These are phyloP conservation scores for Cryphonectria nitschkei DNA, from an alignment of 2,329 filamentous ascomycete genomes.

Conservation along the genomic window DNA sequence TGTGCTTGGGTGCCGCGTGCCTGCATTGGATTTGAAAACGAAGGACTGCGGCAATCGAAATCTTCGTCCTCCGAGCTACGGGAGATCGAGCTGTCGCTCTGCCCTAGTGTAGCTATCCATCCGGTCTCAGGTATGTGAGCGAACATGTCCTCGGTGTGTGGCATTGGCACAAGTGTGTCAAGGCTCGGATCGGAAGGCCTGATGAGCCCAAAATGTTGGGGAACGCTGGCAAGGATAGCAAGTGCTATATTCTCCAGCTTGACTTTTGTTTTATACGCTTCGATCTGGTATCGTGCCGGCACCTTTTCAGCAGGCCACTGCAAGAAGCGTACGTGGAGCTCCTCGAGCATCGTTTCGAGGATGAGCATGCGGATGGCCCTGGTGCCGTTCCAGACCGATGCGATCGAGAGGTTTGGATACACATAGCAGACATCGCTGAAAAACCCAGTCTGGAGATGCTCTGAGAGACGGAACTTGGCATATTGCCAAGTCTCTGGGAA, in stretches of 20 bases:
- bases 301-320: conserved; percentile 19
- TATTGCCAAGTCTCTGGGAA: conserved; percentile 49
- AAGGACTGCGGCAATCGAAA: conserved; percentile 38
- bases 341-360: conserved; percentile 51
- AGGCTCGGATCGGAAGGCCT: conserved; percentile 43
- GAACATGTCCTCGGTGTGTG: conserved; percentile 25
- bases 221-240: conserved; percentile 51
- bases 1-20: conserved; percentile 41
- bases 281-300: conserved; percentile 33
- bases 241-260: conserved; percentile 46
- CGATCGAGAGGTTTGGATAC: conserved; percentile 49
- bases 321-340: conserved; percentile 43
- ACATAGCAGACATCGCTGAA: conserved; percentile 49
- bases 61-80: conserved; percentile 15
- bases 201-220: conserved; percentile 55
- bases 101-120: conserved; percentile 21
- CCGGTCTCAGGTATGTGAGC: conserved; percentile 16
- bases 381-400: conserved; percentile 53
- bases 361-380: conserved; percentile 51
- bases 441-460: conserved; percentile 44
- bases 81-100: conserved; percentile 5
- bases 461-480: conserved; percentile 44
- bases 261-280: conserved; percentile 42
- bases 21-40: conserved; percentile 46
- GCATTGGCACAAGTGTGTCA: conserved; percentile 32